Evolutionary conservation across 768 basidiomycete species (phyloP).

Genomic region (Collybia nuda): DNA sequence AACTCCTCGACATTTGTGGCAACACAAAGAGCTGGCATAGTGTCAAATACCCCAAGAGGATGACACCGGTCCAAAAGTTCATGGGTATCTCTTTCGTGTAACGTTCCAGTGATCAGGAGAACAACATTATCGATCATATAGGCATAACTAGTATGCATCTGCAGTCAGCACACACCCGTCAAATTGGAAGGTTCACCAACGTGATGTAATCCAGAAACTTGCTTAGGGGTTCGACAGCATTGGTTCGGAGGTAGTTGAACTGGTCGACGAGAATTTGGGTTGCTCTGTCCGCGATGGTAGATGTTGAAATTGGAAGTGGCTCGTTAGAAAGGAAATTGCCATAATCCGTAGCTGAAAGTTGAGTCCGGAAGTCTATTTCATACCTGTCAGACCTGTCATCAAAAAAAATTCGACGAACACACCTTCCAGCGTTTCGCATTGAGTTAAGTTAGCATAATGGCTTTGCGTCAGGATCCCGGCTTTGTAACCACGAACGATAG

Average conservation of each 20-base stretch:
- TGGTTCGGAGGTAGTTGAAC: slow-evolving; percentile 90
- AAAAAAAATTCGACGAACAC: slow-evolving; percentile 12
- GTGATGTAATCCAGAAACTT: slow-evolving; percentile 98
- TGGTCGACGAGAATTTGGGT: slow-evolving; percentile 95
- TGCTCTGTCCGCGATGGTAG: slow-evolving; percentile 95
- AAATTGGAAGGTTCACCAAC: slow-evolving; percentile 45
- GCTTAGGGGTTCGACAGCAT: slow-evolving; percentile 86
- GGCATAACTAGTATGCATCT: slow-evolving; percentile 65
- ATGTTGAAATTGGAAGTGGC: slow-evolving; percentile 88
- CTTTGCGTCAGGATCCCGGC: slow-evolving; percentile 85
- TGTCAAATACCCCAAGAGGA: slow-evolving; percentile 95
- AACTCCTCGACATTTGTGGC: slow-evolving; percentile 98
- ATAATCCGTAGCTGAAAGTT: slow-evolving; percentile 95
- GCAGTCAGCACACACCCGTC: slow-evolving; percentile 1
- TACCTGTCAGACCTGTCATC: background rate
- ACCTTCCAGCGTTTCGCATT: slow-evolving; percentile 98
- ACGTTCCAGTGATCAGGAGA: slow-evolving; percentile 92
- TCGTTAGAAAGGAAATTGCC: slow-evolving; percentile 98
- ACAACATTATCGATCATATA: slow-evolving; percentile 99
- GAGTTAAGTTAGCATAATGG: slow-evolving; percentile 91
- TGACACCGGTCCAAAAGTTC: slow-evolving; percentile 97
- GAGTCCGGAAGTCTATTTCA: slow-evolving; percentile 86
- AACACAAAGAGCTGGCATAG: slow-evolving; percentile 98
- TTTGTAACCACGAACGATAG: slow-evolving; percentile 89
- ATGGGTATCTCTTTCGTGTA: slow-evolving; percentile 96